Percentiles rank a stretch among this genome's conserved stretches.
phyloP scores from a whole-genome alignment of 257 asterid species.

The Datura wrightii region DNA sequence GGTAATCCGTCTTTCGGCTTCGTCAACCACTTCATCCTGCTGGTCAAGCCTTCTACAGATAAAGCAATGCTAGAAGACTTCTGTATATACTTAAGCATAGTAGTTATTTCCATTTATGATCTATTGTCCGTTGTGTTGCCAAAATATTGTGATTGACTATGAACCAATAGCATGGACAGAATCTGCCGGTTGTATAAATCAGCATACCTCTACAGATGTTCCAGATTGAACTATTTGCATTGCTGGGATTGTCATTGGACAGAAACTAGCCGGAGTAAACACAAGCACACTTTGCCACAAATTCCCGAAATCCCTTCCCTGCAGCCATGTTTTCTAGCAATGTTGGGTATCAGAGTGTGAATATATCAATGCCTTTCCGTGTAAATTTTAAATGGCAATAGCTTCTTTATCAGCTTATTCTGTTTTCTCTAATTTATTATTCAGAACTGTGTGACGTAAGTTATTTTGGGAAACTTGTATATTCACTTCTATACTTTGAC shows the following conservation, averaged over 20 bases:
- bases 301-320: background rate
- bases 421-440: background rate
- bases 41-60: background rate
- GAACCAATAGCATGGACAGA: background rate
- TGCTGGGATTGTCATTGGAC: background rate
- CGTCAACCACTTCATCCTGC: background rate
- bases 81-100: background rate
- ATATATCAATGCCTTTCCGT: constrained; percentile 3
- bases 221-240: background rate
- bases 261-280: background rate
- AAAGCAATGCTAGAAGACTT: background rate
- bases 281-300: background rate
- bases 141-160: background rate
- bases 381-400: background rate
- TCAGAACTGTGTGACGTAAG: too few species aligned
- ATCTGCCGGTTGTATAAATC: background rate
- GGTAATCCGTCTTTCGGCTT: background rate
- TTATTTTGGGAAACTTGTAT: background rate
- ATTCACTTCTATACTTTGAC: background rate
- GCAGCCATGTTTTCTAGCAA: background rate
- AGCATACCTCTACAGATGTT: background rate
- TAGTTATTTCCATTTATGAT: background rate
- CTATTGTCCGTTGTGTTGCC: background rate
- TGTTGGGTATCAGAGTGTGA: background rate
- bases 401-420: constrained; percentile 13